A percentile compares a stretch with the other conserved stretches of the same genome.
phyloP scores from a whole-genome alignment of 2,329 filamentous ascomycete species.

The Sordariomycetes sp. region DNA sequence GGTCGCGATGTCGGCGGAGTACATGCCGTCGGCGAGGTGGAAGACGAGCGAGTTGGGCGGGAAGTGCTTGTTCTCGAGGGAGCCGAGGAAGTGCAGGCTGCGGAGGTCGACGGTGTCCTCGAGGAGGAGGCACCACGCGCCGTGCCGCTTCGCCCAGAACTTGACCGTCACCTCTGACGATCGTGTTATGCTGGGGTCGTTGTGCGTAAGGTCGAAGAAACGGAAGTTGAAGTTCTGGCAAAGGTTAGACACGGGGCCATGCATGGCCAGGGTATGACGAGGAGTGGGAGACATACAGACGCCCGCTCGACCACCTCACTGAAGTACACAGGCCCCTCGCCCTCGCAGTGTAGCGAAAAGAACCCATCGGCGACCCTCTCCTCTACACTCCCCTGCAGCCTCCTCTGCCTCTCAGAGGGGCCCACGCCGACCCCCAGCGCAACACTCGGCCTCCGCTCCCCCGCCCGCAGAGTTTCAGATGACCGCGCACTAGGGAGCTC shows the following conservation, averaged over 20 bases:
- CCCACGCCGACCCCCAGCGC: neutral
- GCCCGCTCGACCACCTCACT: conserved; percentile 71
- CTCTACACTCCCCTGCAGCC: conserved; percentile 62
- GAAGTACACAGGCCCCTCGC: conserved; percentile 67
- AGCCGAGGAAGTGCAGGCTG: conserved; percentile 69
- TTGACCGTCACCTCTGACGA: conserved; percentile 54
- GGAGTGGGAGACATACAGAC: conserved; percentile 35
- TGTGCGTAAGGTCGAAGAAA: conserved; percentile 64
- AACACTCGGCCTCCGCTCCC: conserved; percentile 7
- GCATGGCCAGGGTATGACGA: neutral
- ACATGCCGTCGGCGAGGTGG: conserved; percentile 77
- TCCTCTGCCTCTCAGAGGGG: conserved; percentile 49
- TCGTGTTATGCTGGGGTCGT: conserved; percentile 54
- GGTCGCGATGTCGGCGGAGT: conserved; percentile 61
- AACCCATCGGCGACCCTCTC: conserved; percentile 75
- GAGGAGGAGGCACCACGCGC: conserved; percentile 50
- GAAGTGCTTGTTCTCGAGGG: conserved; percentile 57
- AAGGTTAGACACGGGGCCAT: neutral
- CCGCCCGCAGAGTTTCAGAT: conserved; percentile 32
- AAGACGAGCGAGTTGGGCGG: conserved; percentile 77
- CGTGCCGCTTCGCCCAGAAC: conserved; percentile 59
- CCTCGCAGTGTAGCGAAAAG: conserved; percentile 69
- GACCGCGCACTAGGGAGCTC: conserved; percentile 46
- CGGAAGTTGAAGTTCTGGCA: conserved; percentile 73
- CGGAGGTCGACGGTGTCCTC: conserved; percentile 63